Evolutionary conservation across 2,329 filamentous ascomycete genomes (phyloP), one percentile per base, ranked within the genome.

Genomic region (Diaporthe nobilis): DNA sequence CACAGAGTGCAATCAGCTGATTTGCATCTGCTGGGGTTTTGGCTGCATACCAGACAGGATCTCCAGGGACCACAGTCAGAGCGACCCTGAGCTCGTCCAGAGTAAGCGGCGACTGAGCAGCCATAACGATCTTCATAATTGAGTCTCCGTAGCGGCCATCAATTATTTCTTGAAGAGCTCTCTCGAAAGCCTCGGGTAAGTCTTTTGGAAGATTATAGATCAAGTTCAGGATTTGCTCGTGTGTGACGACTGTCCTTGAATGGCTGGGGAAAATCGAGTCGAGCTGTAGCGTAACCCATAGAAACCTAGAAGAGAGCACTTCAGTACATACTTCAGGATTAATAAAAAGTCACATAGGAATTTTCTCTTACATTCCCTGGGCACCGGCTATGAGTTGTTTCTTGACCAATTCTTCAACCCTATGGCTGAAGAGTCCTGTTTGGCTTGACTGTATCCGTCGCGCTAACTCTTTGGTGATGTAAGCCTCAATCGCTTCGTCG

Each of bases 101-200:
- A 12, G 73, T 37, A 42, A 74, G 63, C 12, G 73, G 65, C 6
- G 53, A 61, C 13, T 7, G 55, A 3, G 73, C 53, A 15, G 65
- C 73, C 57, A 61, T 55, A 4, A 74, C 44, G 3, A 74, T n/a
- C 42, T 53, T 71, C 34, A 71, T n/a, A 3, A 74, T 74, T 17
- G 15, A 60, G 20, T 25, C 28, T 25, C 31, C 31, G 2, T 74
- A 74, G 0, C 42, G 42, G 10, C 34, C 60, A 34, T 74, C 63
- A 20, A 37, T 37, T 7, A 74, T 71, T 8, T n/a, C 42, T 37
- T 53, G 63, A 1, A 74, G n/a, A 17, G 72, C 72, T 2, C 63
- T 57, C 10, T 74, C 72, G 34, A 74, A 74, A 4, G 72, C 31
- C 22, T 71, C 65, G 9, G 65, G 57, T n/a, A 74, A 51, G 13